phyloP scores from a whole-genome alignment of 2,329 filamentous ascomycete species.

The Trichothecium roseum region DNA sequence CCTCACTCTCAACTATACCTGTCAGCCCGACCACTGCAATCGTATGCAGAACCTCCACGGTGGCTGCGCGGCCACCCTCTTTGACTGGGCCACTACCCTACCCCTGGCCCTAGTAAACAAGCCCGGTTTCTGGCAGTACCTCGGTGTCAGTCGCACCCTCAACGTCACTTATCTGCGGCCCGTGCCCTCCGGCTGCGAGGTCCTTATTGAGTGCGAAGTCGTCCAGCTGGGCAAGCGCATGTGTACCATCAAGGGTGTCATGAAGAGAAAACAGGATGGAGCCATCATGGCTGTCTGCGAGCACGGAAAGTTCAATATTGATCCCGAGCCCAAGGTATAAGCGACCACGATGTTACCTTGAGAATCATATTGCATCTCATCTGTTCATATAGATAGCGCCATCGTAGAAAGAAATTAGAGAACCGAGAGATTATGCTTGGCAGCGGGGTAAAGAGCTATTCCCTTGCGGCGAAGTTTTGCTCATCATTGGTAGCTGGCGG shows the following conservation, averaged over 20 bases:
- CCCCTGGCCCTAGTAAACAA: conserved; percentile 44
- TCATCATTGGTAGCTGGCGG: too few relatives aligned
- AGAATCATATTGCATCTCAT: too few relatives aligned
- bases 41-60: conserved; percentile 46
- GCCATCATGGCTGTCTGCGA: conserved; percentile 46
- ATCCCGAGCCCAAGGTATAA: conserved; percentile 27
- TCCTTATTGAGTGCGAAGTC: conserved; percentile 46
- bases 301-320: conserved; percentile 55
- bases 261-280: conserved; percentile 42
- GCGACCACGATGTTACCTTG: too few relatives aligned
- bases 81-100: conserved; percentile 55
- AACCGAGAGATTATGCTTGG: too few relatives aligned
- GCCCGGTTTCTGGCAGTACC: conserved; percentile 49
- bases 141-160: conserved; percentile 57
- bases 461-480: too few relatives aligned
- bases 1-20: conserved; percentile 36
- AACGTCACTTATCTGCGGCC: conserved; percentile 59
- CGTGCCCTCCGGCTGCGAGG: conserved; percentile 36
- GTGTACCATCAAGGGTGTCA: conserved; percentile 40
- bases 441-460: too few relatives aligned
- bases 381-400: too few relatives aligned
- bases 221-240: conserved; percentile 46
- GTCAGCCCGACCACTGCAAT: conserved; percentile 43
- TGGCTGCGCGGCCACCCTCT: conserved; percentile 54
- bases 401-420: too few relatives aligned